These are phyloP conservation scores for Oryza glumipatula DNA, from an alignment of 176 grass and related monocot genomes.

Conservation along the genomic window DNA sequence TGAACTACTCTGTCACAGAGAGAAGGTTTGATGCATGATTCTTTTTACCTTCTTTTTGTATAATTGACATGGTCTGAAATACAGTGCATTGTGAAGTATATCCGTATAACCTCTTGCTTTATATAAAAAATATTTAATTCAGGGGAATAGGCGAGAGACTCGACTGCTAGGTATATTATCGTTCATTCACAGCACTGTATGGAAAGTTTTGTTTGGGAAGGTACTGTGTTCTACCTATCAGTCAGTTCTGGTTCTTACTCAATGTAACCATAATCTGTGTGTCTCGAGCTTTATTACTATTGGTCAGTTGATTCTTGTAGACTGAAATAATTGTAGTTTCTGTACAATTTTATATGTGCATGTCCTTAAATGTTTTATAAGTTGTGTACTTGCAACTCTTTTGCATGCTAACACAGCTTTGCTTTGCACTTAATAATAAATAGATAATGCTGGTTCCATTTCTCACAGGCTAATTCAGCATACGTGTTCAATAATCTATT, in stretches of 20 bases:
- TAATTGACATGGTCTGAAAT: not conserved
- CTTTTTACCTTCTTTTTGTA: not conserved
- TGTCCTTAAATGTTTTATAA: not conserved
- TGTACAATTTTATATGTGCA: not conserved
- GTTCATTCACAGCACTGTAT: conserved; percentile 97
- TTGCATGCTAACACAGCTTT: not conserved
- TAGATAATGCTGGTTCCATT: not conserved
- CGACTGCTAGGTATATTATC: conserved; percentile 83
- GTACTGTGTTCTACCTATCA: conserved; percentile 50
- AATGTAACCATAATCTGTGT: conserved; percentile 13
- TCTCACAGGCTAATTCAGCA: not conserved
- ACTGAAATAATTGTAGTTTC: not conserved
- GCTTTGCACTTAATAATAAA: not conserved
- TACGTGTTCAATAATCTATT: too few relatives aligned
- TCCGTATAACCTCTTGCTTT: not conserved
- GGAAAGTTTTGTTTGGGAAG: conserved; percentile 99
- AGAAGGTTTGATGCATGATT: conserved; percentile 61
- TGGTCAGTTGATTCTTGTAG: not conserved
- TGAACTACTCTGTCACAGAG: conserved; percentile 94
- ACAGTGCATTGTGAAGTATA: not conserved
- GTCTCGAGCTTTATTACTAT: not conserved
- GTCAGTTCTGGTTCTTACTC: conserved; percentile 21
- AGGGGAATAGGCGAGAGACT: conserved; percentile 97
- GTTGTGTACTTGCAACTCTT: not conserved
- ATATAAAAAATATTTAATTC: conserved; percentile 42